Evolutionary conservation across 2,329 filamentous ascomycete species (phyloP), one percentile per base, ranked within the genome.

Genomic region (Amylocarpus encephaloides): DNA sequence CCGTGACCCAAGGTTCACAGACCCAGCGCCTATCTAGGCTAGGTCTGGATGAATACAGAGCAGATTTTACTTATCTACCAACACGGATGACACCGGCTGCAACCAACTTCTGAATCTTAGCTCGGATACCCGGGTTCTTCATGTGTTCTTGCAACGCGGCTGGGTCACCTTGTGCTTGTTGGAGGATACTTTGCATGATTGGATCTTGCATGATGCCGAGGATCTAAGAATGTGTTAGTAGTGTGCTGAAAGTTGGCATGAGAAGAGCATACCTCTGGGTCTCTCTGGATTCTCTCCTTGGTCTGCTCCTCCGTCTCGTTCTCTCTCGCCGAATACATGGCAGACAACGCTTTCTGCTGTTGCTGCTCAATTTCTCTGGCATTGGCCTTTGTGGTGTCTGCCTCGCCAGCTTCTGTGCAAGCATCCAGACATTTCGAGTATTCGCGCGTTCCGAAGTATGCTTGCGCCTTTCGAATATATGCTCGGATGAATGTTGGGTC

Each of bases 221-320:
- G 67, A 97, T 95, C 83, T 67, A 40, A 5, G n/a, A 6, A 5
- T 12, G 36, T 34, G 49, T 64, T 60, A 62, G 61, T 30, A 12
- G 40, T 9, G 6, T 15, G 10, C 18, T 26, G 3, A 26, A 11
- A 9, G 19, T 12, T 9, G 6, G 26, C 5, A 15, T 10, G 18
- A 43, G 9, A 30, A 26, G 7, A n/a, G 29, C 84, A 73, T 72
- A 92, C 88, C 73, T 96, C 92, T 6, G 91, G 92, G 63, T 97
- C 92, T 60, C 83, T 83, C 75, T 87, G 83, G 67, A 98, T 83
- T 58, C 94, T 80, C 74, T 94, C 89, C 68, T 89, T 84, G 1
- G 93, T 95, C 79, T 98, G 84, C 69, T 95, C 87, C 74, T 98
- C 93, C 0, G 88, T 91, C 80, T 98, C 93, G 60, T 93, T 93